Base-by-base conservation (phyloP, 208 protist species). In the Herpetomonas muscarum region DNA sequence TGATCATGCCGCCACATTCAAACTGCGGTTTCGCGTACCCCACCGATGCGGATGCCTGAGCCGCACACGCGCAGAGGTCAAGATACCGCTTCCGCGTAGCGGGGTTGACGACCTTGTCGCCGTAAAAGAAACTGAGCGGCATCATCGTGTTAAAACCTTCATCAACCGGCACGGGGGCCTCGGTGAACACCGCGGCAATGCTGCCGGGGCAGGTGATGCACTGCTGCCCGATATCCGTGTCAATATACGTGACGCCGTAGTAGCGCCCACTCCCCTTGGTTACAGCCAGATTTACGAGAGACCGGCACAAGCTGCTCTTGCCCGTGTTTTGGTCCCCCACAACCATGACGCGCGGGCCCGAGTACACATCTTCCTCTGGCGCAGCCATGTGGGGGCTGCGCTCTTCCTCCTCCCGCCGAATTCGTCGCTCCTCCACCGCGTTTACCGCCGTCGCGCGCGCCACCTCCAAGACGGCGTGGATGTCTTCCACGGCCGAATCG, bases 101-200 rank as follows among this genome's bases (percentile, higher is more conserved):
- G 21, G 51, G 37, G 24, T 61, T 76, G 10, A 92, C 75, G 9
- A 45, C 54, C 17, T 79, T 64, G 28, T 74, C 67, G 36, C 88
- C 88, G 62, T 87, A 81, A 39, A 94, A 94, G 50, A 92, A 92
- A 5, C 61, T 63, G 3, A 94, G 67, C 41, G 88, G 82, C 79
- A 88, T 85, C 57, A 87, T 65, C 0, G 60, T 71, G 45, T 79
- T 74, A 46, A 92, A 85, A n/a, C 73, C 78, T 28, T 87, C 88
- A 55, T 87, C 79, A 0, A 89, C 50, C 4, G 76, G 69, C 47
- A 89, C 61, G 2, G 71, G 73, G 9, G 76, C 63, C 57, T 91
- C 79, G 17, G 81, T 55, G 55, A 92, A 90, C 28, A 53, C 74
- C 9, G 71, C 71, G 1, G 79, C 74, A 36, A 94, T 57, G 41